A percentile compares a stretch with the other conserved stretches of the same genome.
Conservation (phyloP, 2,329 filamentous ascomycete genomes). For the Elsinoe perseae region DNA sequence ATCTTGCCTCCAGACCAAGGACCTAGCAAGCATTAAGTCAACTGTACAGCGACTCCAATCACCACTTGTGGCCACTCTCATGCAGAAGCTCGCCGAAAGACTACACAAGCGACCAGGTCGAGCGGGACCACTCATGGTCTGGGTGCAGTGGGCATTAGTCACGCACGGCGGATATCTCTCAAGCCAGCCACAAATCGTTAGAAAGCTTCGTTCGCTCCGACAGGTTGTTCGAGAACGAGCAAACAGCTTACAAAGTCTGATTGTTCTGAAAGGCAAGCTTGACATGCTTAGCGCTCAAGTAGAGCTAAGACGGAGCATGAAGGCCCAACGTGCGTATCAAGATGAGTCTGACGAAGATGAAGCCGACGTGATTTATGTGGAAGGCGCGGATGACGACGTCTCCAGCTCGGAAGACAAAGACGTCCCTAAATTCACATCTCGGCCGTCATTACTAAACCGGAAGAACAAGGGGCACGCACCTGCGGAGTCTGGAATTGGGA, state of each 20-base stretch:
- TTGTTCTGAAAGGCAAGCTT: slow-evolving; percentile 88
- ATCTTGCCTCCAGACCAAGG: slow-evolving; percentile 76
- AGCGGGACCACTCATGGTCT: slow-evolving; percentile 82
- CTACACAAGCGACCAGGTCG: slow-evolving; percentile 81
- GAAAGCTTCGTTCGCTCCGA: slow-evolving; percentile 69
- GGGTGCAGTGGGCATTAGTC: slow-evolving; percentile 92
- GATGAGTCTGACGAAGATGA: slow-evolving; percentile 58
- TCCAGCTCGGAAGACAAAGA: slow-evolving; percentile 48
- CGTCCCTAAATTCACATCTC: slow-evolving; percentile 28
- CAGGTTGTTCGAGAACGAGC: slow-evolving; percentile 82
- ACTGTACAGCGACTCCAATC: slow-evolving; percentile 90
- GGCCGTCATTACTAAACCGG: slow-evolving; percentile 9
- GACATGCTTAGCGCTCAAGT: slow-evolving; percentile 92
- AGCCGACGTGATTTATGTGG: slow-evolving; percentile 75
- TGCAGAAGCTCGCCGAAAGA: slow-evolving; percentile 77
- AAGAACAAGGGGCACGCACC: slow-evolving; percentile 8
- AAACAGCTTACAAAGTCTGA: slow-evolving; percentile 68
- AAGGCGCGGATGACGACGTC: slow-evolving; percentile 62
- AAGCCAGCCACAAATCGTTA: slow-evolving; percentile 73
- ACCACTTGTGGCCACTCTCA: slow-evolving; percentile 65
- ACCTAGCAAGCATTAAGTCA: slow-evolving; percentile 68
- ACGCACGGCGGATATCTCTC: slow-evolving; percentile 87
- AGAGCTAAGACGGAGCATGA: slow-evolving; percentile 64
- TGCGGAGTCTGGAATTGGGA: slow-evolving; percentile 28
- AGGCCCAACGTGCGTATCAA: slow-evolving; percentile 42